phyloP scores from a whole-genome alignment of 2,329 filamentous ascomycete genomes.

The Pseudocercospora vitis region DNA sequence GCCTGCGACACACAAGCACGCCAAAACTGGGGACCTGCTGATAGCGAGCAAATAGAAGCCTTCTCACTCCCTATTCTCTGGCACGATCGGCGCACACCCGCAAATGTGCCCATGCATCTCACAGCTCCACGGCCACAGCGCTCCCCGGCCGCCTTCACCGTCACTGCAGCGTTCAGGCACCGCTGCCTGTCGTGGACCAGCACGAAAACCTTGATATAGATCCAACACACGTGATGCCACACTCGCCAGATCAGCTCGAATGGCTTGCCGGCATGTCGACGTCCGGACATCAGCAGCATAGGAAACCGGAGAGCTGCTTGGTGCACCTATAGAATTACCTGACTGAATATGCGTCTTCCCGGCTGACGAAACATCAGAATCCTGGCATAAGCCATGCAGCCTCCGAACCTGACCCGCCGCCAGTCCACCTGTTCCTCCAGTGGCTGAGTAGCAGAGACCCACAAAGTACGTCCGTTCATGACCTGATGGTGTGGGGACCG shows the following conservation, averaged over 20 bases:
- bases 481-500: not conserved
- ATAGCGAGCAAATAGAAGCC: slow-evolving; percentile 9
- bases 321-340: no score
- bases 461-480: not conserved
- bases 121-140: slow-evolving; percentile 1
- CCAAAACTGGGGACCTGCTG: slow-evolving; percentile 5
- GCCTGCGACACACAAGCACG: not conserved
- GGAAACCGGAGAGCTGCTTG: not conserved
- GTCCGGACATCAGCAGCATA: not conserved
- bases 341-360: no score
- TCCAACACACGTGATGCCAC: not conserved
- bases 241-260: not conserved
- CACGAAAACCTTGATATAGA: slow-evolving; percentile 2
- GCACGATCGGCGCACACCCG: slow-evolving; percentile 3
- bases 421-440: slow-evolving; percentile 1
- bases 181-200: not conserved
- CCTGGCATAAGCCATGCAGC: not conserved
- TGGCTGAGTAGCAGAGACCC: not conserved
- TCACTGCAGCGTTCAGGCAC: slow-evolving; percentile 3
- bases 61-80: not conserved
- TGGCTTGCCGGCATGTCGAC: not conserved
- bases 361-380: not conserved
- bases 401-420: not conserved
- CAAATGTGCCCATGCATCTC: slow-evolving; percentile 4
- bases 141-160: not conserved